Evolutionary conservation across 1,284 basidiomycete species (phyloP), one percentile per base, ranked within the genome.

Genomic region (Cutaneotrichosporon sp.): DNA sequence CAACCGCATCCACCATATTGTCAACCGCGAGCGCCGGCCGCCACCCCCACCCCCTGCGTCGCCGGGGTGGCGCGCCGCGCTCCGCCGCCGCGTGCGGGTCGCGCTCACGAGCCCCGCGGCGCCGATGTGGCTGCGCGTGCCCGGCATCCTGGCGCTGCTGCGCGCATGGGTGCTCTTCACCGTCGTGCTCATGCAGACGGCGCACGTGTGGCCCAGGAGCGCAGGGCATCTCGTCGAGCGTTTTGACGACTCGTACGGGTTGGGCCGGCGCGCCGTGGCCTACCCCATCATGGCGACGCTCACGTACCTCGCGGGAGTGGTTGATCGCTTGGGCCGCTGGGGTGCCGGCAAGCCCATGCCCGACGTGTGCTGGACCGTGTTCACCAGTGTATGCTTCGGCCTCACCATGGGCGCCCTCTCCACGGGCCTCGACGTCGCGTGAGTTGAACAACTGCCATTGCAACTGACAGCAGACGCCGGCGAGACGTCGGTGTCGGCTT

Each of bases 1-100:
- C 50, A 79, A 79, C 60, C 72, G 78, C 2, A 78, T 79, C 43
- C 74, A 77, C 58, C 70, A 77, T 62, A 72, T 79, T 43, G 77
- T 79, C 25, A 67, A 74, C 20, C 65, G 76, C 45, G 74, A 75
- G 13, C 66, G 72, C 20, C 62, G 59, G 11, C 72, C 73, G 3
- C 67, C 68, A 3, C 71, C 63, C 20, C 69, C 69, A 4, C 63
- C 63, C 20, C 72, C 72, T 18, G 70, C 68, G 47, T 69, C 65
- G 25, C 65, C 66, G 4, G 54, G 59, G 10, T 58, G 53, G 47
- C 50, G 54, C 36, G 57, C 47, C 1, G 54, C 50, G 9, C 36
- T 61, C 46, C 43, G 57, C 10, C 36, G 6, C 3, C 58, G 45
- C 10, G 50, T 63, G 53, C 62, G 45, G 8, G 36, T 34, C 51